Evolutionary conservation across 106 monocot species (phyloP), one percentile per base, ranked within the genome.

Genomic region (Ottelia alismoides): DNA sequence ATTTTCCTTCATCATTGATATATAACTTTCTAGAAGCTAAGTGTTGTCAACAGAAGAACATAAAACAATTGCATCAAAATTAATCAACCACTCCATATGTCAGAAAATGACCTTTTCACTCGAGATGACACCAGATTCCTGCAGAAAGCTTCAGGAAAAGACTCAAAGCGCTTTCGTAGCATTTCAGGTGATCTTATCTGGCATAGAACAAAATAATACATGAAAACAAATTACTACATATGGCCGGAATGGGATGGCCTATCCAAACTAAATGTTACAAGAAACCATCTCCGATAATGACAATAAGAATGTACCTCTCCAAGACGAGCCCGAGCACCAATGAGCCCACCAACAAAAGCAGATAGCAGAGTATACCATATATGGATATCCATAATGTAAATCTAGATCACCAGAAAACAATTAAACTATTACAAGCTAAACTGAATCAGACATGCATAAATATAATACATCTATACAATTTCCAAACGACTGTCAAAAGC

Each of bases 111-210:
- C 93, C 93, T 84, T 53, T 61, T 77, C 47, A 66, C 30, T 58
- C 49, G 46, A 2, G 61, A 56, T 20, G 82, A 80, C 16, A 90
- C 78, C 43, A 98, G 98, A 49, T 72, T 90, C 51, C 77, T 82
- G 3, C 64, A 69, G 76, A 98, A 98, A 32, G 98, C 98, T 65
- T 74, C 82, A 20, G 98, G 98, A 70, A 90, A 98, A 49, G 71
- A 85, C 61, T 98, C 85, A 76, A 98, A 98, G 46, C 98, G 70
- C 59, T 79, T 98, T 27, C 82, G 98, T 63, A 98, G 72, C 98
- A 98, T 98, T 58, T 98, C 90, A 73, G 80, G 67, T 52, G 98
- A 69, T 20, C 98, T 76, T 50, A 98, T 90, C 98, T 98, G 63
- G 35, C 45, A 57, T 28, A 28, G 24, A 53, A 32, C 55, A 6